phyloP scores from a whole-genome alignment of 495 filamentous ascomycete genomes.

The Penicillium simplicissimum region DNA sequence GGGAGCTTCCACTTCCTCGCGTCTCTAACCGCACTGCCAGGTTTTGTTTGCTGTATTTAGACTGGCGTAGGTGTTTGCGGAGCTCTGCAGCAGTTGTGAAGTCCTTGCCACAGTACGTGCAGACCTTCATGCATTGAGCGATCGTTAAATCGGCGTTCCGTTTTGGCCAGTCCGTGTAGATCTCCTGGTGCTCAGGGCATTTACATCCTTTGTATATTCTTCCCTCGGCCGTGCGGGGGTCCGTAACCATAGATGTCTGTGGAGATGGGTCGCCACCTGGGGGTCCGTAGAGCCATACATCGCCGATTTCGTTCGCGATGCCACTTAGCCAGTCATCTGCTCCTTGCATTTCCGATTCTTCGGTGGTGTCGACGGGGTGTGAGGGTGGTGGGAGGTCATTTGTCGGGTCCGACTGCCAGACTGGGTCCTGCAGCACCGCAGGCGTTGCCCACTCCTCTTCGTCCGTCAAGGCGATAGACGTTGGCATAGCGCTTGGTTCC shows the following conservation, averaged over 20 bases:
- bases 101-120: background rate
- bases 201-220: conserved; percentile 2
- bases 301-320: background rate
- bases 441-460: background rate
- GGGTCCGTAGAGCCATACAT: background rate
- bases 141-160: conserved; percentile 2
- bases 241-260: background rate
- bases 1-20: conserved; percentile 2
- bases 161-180: background rate
- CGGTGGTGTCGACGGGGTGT: background rate
- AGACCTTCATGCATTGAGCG: conserved; percentile 3
- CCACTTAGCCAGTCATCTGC: background rate
- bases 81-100: background rate
- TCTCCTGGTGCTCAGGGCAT: background rate
- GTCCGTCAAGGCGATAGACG: background rate
- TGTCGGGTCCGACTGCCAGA: background rate
- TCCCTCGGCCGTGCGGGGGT: background rate
- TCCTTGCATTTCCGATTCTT: background rate
- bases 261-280: background rate
- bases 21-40: conserved; percentile 3
- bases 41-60: conserved; percentile 1
- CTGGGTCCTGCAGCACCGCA: background rate
- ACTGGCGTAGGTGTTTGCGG: background rate
- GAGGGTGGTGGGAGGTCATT: background rate
- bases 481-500: background rate